phyloP scores from a whole-genome alignment of 1,284 basidiomycete species.

The Amylostereum chailletii region DNA sequence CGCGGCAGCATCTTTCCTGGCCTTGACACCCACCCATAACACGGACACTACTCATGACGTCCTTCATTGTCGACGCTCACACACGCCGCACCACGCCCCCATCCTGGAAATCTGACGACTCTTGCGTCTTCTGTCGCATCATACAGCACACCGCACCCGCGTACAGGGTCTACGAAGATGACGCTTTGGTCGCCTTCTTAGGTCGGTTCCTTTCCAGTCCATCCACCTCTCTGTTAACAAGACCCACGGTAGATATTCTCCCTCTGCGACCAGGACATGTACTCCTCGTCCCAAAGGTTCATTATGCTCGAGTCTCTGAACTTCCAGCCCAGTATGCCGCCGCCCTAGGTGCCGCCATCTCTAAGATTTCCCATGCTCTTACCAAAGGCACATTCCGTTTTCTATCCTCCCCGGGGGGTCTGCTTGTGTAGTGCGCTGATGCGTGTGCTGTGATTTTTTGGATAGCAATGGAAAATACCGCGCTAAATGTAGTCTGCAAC shows the following conservation, averaged over 20 bases:
- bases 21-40: not conserved
- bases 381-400: slow-evolving; percentile 37
- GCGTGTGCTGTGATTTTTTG: not conserved
- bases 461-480: slow-evolving; percentile 55
- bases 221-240: not conserved
- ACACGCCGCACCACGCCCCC: slow-evolving; percentile 32
- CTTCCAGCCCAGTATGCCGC: slow-evolving; percentile 53
- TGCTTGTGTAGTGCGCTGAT: not conserved
- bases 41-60: slow-evolving; percentile 40
- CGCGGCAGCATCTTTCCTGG: no score
- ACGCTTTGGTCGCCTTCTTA: slow-evolving; percentile 60
- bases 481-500: slow-evolving; percentile 67
- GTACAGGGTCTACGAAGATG: slow-evolving; percentile 52
- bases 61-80: slow-evolving; percentile 63
- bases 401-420: not conserved
- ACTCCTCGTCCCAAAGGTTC: slow-evolving; percentile 60
- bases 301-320: slow-evolving; percentile 54
- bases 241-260: slow-evolving; percentile 45
- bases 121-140: slow-evolving; percentile 61
- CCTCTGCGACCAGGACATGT: slow-evolving; percentile 62
- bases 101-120: slow-evolving; percentile 35
- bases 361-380: slow-evolving; percentile 53
- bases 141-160: slow-evolving; percentile 38
- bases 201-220: slow-evolving; percentile 27
- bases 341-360: slow-evolving; percentile 47